A percentile compares a stretch with the other conserved stretches of the same genome.
phyloP scores from a whole-genome alignment of 164 flowering plant genomes.

The Sextonia rubra region DNA sequence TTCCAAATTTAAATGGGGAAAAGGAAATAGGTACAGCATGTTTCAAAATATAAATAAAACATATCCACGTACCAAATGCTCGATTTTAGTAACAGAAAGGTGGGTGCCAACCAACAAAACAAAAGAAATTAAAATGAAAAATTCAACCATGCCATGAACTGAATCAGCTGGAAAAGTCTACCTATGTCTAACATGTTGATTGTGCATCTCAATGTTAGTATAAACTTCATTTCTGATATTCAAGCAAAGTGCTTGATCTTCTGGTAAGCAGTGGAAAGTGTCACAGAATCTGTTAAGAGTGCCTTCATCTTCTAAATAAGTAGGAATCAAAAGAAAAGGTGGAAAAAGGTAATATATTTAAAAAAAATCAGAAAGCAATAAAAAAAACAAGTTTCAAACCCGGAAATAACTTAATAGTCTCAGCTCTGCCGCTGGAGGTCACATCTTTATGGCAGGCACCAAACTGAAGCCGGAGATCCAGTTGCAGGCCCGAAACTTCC shows the following conservation, averaged over 20 bases:
- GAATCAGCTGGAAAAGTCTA: constrained; percentile 18
- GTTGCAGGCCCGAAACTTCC: constrained; percentile 68
- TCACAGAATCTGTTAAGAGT: constrained; percentile 45
- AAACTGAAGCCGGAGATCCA: constrained; percentile 77
- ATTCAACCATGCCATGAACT: too few species aligned
- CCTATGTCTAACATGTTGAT: constrained; percentile 87
- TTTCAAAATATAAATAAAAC: too few species aligned
- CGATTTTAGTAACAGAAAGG: too few species aligned
- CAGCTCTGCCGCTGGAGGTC: constrained; percentile 79
- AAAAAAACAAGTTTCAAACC: constrained; percentile 34
- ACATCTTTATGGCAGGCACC: constrained; percentile 70
- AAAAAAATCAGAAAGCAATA: constrained; percentile 6
- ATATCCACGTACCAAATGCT: too few species aligned
- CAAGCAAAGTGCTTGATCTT: constrained; percentile 77
- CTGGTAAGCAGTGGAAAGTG: constrained; percentile 70
- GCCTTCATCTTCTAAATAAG: constrained; percentile 63
- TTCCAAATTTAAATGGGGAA: too few species aligned
- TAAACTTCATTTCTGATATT: constrained; percentile 74
- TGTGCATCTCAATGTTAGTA: constrained; percentile 84
- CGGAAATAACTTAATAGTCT: constrained; percentile 70
- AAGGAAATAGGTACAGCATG: too few species aligned
- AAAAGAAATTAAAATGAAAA: too few species aligned
- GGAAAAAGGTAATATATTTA: constrained; percentile 4
- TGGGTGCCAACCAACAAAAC: too few species aligned
- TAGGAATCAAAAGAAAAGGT: not conserved